A percentile compares a stretch with the other conserved stretches of the same genome.
Evolutionary conservation across 352 stramenopile species (phyloP).

Genomic region (Globisporangium lucens): DNA sequence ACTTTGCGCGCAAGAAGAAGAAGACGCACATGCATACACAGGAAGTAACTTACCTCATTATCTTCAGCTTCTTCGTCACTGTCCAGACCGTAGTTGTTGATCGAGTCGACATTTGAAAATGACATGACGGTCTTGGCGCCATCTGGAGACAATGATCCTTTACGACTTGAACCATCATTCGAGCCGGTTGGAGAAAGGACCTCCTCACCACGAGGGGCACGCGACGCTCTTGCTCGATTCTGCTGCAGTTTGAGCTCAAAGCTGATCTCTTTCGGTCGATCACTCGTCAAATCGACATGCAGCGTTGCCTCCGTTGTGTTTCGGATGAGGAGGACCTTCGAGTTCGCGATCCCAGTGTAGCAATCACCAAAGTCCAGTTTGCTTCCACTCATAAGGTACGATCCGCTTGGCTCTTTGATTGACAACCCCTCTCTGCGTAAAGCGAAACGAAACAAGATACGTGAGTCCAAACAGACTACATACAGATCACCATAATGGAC

Average conservation of each 20-base stretch:
- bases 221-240: constrained; percentile 64
- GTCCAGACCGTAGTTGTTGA: constrained; percentile 53
- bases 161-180: constrained; percentile 69
- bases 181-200: constrained; percentile 67
- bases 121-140: constrained; percentile 43
- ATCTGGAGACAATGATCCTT: constrained; percentile 65
- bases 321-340: constrained; percentile 76
- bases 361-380: constrained; percentile 88
- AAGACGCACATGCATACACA: neutral
- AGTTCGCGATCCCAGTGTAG: constrained; percentile 80
- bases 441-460: neutral
- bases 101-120: constrained; percentile 51
- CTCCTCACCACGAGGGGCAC: constrained; percentile 57
- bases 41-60: constrained; percentile 52
- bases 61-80: constrained; percentile 86
- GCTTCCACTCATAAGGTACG: constrained; percentile 84
- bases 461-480: neutral
- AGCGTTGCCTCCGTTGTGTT: constrained; percentile 84
- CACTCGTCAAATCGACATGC: constrained; percentile 82
- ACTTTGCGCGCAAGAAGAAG: neutral
- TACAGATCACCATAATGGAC: neutral
- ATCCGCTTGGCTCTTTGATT: constrained; percentile 82
- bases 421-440: constrained; percentile 72
- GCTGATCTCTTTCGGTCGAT: constrained; percentile 85
- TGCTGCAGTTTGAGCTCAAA: constrained; percentile 85